phyloP scores from a whole-genome alignment of 768 basidiomycete species.

The Lactarius deliciosus region DNA sequence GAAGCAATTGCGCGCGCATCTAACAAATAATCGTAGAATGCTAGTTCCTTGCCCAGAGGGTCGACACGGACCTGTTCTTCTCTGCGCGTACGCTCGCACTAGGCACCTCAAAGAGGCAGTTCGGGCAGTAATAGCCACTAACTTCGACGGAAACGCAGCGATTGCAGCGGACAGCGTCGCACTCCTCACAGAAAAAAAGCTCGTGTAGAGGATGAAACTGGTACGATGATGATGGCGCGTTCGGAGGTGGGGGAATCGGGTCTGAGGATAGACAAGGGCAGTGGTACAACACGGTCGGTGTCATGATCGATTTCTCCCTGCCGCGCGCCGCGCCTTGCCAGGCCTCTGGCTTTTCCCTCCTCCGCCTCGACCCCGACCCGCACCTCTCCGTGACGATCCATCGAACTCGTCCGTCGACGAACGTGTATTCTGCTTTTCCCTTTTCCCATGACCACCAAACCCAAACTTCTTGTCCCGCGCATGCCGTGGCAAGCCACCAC shows the following conservation, averaged over 20 bases:
- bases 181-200: conserved; percentile 98
- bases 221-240: conserved; percentile 71
- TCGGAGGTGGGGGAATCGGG: conserved; percentile 68
- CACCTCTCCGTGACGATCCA: conserved; percentile 38
- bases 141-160: conserved; percentile 91
- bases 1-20: conserved; percentile 98
- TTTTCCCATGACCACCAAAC: conserved; percentile 65
- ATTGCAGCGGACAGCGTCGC: conserved; percentile 92
- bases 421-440: conserved; percentile 79
- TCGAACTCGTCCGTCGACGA: conserved; percentile 77
- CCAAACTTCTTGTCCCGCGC: conserved; percentile 80
- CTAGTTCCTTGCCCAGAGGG: not conserved
- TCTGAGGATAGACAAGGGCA: conserved; percentile 68
- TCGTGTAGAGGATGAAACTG: conserved; percentile 81
- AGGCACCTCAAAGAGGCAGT: conserved; percentile 97
- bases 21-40: conserved; percentile 36
- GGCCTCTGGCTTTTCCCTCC: conserved; percentile 43
- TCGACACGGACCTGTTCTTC: conserved; percentile 75
- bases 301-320: conserved; percentile 40
- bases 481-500: conserved; percentile 48
- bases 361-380: conserved; percentile 34
- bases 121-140: conserved; percentile 96
- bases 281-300: conserved; percentile 58
- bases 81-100: conserved; percentile 97
- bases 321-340: conserved; percentile 58